Base-by-base conservation (phyloP, 169 alveolate genomes). In the Besnoitia besnoiti region DNA sequence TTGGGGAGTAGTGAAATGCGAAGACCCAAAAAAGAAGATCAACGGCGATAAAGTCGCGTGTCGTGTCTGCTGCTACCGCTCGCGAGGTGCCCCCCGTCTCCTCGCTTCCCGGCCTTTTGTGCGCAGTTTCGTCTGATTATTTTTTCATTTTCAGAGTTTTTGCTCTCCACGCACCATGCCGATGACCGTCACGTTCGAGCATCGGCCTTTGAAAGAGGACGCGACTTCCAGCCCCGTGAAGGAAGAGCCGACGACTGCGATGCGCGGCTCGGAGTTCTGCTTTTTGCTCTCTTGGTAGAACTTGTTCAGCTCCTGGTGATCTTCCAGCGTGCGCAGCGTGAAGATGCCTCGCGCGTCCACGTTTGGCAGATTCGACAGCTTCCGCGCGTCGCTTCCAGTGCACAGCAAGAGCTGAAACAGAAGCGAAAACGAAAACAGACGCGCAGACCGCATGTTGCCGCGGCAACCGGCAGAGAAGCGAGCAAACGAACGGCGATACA, bases 161-260 rank as follows among this genome's bases (percentile, higher is more conserved):
- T 55, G 10, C 30, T 55, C 8, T 55, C 33, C 35, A 5, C 8
- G 35, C 40, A 80, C 94, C 91, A 42, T 67, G 44, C 95, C 95
- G 37, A 94, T 85, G 46, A 94, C 92, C 3, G 93, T 73, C 85
- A 94, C 93, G 44, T 91, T 27, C 75, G n/a, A 16, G 39, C 67
- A 94, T 8, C 94, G 94, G 44, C 47, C 35, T 35, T 61, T 79
- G 35, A 94, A 49, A 12, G 94, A 93, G 37, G 94, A 46, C 0
- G 95, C 95, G 77, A 85, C 42, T 77, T 94, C 95, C 44, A 91
- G 40, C 40, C 95, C 95, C 46, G 91, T 76, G 37, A 94, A 94
- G 33, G 94, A 91, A n/a, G 94, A 85, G n/a, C 95, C 95, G 21
- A 94, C 55, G 27, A 94, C 79, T 19, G 91, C 95, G 76, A 90